Base-by-base conservation (phyloP, 768 basidiomycete species). In the Naematelia aurantialba region DNA sequence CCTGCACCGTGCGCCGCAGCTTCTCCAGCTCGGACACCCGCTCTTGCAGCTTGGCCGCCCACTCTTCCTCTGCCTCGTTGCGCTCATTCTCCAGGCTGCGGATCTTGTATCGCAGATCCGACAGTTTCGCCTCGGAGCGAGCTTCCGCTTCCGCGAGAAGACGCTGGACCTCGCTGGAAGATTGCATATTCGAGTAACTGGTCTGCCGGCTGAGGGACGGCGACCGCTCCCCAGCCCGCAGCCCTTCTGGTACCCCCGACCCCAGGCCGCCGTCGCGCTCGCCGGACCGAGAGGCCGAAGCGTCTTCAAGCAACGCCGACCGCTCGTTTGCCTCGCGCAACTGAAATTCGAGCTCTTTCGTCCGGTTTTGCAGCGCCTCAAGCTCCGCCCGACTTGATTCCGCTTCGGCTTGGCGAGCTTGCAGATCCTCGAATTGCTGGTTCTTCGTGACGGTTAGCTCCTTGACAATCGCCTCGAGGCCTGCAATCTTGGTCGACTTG, bases 371-470 rank as follows among this genome's bases (percentile, higher is more conserved):
- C 19, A 91, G 76, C 0, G 83, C 82, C 65, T 91, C 89, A 1
- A 87, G 80, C 63, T 88, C 85, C 3, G 83, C 84, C 62, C 87
- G 85, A 3, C 86, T 84, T 1, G 89, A 87, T 77, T 99, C 96
- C 11, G 88, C 76, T 70, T 97, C 93, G 14, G 89, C 92, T 74
- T 94, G 91, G 27, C 89, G 86, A 48, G 87, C 69, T 76, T 98
- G 91, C 2, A 91, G 81, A 60, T 88, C 85, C 65, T 93, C 89
- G 73, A 97, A 98, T 62, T 91, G 82, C 11, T 80, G 75, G 65
- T 85, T 86, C 69, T 92, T 93, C 72, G 91, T 89, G 25, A 80
- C 78, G 13, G 84, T 83, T 5, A 92, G 81, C 27, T 81, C 84
- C 62, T 83, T 82, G n/a, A 90, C 79, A 1, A 85, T 85, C 34